A percentile compares a stretch with the other conserved stretches of the same genome.
Conservation (phyloP, 257 asterid species). For the Scutellaria barbata region DNA sequence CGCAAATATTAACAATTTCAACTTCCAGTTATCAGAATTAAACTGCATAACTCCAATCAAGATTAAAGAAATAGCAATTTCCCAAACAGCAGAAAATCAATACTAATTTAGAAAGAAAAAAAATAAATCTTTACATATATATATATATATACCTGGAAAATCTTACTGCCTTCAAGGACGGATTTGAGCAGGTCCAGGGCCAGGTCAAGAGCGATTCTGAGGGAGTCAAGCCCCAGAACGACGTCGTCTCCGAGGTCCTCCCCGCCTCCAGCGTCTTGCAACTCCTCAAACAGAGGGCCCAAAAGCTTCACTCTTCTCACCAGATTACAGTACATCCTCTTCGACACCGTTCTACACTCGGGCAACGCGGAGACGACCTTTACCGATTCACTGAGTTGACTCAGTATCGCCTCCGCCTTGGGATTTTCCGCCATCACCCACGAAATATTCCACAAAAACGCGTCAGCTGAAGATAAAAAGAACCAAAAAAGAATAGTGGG, state of each 20-base stretch:
- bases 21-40: neutral
- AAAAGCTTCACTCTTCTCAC: slow-evolving; percentile 83
- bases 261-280: slow-evolving; percentile 60
- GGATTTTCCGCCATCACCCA: slow-evolving; percentile 53
- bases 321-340: slow-evolving; percentile 75
- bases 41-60: neutral
- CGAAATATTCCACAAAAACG: slow-evolving; percentile 30
- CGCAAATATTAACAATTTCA: neutral
- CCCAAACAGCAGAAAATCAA: neutral
- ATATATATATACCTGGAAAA: slow-evolving; percentile 97
- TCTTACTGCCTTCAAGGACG: slow-evolving; percentile 79
- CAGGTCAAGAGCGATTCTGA: slow-evolving; percentile 61
- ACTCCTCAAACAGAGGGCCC: slow-evolving; percentile 89
- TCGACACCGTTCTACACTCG: slow-evolving; percentile 72
- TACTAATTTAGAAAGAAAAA: neutral
- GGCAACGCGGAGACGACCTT: slow-evolving; percentile 65
- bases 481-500: neutral
- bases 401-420: slow-evolving; percentile 53
- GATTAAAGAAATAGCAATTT: no score
- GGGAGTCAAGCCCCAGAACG: slow-evolving; percentile 61
- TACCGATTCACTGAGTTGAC: slow-evolving; percentile 64
- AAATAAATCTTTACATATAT: neutral
- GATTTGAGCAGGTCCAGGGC: slow-evolving; percentile 78
- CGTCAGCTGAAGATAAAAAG: slow-evolving; percentile 31
- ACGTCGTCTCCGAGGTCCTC: slow-evolving; percentile 61